Evolutionary conservation across 2,329 filamentous ascomycete species (phyloP), one percentile per base, ranked within the genome.

Genomic region (Cordyceps farinosa): DNA sequence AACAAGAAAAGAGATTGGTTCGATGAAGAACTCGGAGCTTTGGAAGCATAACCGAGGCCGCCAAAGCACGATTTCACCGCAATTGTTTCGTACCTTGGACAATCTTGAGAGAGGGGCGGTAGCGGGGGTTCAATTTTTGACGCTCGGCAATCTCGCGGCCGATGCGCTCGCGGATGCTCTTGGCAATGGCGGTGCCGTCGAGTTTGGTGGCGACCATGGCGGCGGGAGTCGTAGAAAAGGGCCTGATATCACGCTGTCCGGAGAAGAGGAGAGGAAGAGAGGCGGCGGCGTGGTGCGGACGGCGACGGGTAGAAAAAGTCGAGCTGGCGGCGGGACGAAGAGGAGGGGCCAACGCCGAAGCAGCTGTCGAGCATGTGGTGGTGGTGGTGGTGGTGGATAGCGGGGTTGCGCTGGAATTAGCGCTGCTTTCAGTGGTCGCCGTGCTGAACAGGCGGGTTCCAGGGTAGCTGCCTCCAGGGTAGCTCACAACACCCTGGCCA

Each of bases 141-240:
- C 87, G 90, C 75, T 90, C 82, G 69, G 86, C 84, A 77, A 99
- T 96, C 77, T 97, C 89, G 53, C 80, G 80, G 71, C 89, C 89
- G 71, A 99, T 84, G 66, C 84, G 84, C 80, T 93, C 91, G 66
- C 95, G 89, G 75, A 98, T 97, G 74, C 82, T 85, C 82, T 94
- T 96, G 70, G 95, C 95, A 80, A 98, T 92, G 75, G 91, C 92
- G 63, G 89, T 97, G 81, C 95, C 95, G 81, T 99, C 95, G 72
- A 99, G 95, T 82, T 92, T 97, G 71, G 84, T 86, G 69, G 92
- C 94, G 70, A 87, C 86, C 93, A 97, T 98, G 73, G 79, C 82
- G 78, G 79, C 73, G 70, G 80, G 70, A 67, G 84, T 86, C 69
- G 78, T 78, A 48, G 78, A 77, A 69, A 81, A 82, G 64, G 67